phyloP scores from a whole-genome alignment of 179 eudicot species.

The Camellia oleifera region DNA sequence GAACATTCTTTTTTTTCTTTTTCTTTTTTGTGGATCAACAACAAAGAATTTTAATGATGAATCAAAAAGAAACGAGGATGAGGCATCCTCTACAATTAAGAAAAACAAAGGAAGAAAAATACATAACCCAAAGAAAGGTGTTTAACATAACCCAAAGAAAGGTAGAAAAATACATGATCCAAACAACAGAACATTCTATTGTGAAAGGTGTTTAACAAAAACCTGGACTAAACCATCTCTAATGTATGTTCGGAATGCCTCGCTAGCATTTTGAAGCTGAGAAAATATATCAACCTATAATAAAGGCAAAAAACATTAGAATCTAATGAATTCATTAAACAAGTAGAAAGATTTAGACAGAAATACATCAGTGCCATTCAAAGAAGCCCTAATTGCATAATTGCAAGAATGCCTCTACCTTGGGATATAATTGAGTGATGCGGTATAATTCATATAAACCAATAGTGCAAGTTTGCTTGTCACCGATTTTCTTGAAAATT shows the following conservation, averaged over 20 bases:
- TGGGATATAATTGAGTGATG: slow-evolving; percentile 89
- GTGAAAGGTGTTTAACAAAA: slow-evolving; percentile 3
- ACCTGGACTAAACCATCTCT: slow-evolving; percentile 99
- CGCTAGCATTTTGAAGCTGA: slow-evolving; percentile 98
- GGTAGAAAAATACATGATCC: too few relatives aligned
- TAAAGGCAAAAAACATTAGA: slow-evolving; percentile 4
- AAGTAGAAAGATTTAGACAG: background rate
- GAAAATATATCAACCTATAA: slow-evolving; percentile 92
- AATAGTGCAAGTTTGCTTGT: slow-evolving; percentile 94
- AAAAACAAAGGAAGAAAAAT: too few relatives aligned
- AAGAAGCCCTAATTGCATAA: background rate
- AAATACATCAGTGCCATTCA: background rate
- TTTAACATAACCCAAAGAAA: too few relatives aligned
- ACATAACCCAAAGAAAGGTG: too few relatives aligned
- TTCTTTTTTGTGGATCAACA: too few relatives aligned
- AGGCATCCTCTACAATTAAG: too few relatives aligned
- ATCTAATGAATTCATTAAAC: background rate
- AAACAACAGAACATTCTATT: background rate
- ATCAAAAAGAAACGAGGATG: too few relatives aligned
- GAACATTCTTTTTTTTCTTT: background rate
- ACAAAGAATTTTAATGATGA: too few relatives aligned
- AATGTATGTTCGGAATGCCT: slow-evolving; percentile 95
- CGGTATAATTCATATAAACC: slow-evolving; percentile 93
- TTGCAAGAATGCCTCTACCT: slow-evolving; percentile 35
- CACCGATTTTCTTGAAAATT: slow-evolving; percentile 97